These are phyloP conservation scores for Pestalotiopsis sp. DNA, from an alignment of 2,329 filamentous ascomycete genomes.

Conservation along the genomic window DNA sequence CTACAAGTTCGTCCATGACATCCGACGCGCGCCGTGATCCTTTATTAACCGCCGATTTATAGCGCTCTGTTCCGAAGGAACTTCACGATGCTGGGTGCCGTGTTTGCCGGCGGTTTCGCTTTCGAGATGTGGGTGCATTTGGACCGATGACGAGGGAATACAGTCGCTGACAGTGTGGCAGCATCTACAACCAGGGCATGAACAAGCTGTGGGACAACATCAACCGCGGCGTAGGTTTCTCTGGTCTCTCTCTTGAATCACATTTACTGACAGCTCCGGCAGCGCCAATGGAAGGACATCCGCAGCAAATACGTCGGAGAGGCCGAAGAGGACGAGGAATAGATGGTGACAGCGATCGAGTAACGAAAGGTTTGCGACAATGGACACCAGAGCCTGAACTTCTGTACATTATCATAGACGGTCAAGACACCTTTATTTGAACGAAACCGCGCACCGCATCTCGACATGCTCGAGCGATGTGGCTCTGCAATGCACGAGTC, in stretches of 20 bases:
- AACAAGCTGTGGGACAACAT: conserved; percentile 87
- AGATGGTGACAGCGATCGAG: conserved; percentile 19
- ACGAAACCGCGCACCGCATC: background rate
- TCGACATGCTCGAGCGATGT: background rate
- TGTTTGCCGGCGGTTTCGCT: conserved; percentile 86
- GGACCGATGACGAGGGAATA: background rate
- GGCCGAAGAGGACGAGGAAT: conserved; percentile 64
- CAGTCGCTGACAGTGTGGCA: conserved; percentile 46
- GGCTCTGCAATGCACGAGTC: background rate
- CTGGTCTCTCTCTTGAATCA: background rate
- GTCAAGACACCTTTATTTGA: conserved; percentile 12
- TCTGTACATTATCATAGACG: conserved; percentile 27
- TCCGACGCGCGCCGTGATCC: conserved; percentile 10
- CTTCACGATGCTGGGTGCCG: conserved; percentile 80
- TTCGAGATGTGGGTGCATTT: conserved; percentile 83
- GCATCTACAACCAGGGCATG: conserved; percentile 80
- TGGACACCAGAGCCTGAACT: conserved; percentile 18
- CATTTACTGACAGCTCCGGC: conserved; percentile 33
- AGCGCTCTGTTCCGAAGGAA: conserved; percentile 88
- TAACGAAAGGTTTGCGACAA: conserved; percentile 8
- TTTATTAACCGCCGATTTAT: conserved; percentile 30
- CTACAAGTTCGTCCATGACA: conserved; percentile 58
- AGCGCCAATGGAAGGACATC: conserved; percentile 99
- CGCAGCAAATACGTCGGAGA: conserved; percentile 82
- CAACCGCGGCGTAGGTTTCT: conserved; percentile 83